phyloP scores from a whole-genome alignment of 495 filamentous ascomycete genomes.

The Xanthoparmelia taractica region DNA sequence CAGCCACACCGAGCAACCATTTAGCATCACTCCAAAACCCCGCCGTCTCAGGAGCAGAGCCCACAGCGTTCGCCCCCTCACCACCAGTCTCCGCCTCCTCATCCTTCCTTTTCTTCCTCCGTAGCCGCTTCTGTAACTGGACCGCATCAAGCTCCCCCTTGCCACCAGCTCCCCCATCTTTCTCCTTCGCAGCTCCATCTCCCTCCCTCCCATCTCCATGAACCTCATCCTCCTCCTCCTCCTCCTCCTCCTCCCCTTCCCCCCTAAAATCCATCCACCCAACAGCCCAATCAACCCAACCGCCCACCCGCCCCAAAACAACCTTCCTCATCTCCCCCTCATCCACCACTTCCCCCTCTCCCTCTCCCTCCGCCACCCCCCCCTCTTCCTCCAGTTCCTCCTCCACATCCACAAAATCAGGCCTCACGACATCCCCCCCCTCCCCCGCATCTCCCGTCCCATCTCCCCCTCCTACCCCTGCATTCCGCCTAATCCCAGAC shows the following conservation, averaged over 20 bases:
- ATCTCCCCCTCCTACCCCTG: not conserved
- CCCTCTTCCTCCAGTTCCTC: conserved; percentile 13
- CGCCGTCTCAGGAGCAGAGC: conserved; percentile 10
- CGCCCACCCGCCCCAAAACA: conserved; percentile 23
- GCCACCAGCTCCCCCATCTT: not conserved
- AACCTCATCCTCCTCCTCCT: not conserved
- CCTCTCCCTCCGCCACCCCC: conserved; percentile 10
- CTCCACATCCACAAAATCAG: conserved; percentile 21
- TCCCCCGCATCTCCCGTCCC: conserved; percentile 2
- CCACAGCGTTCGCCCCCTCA: not conserved
- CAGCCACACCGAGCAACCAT: conserved; percentile 20
- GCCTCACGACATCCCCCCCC: conserved; percentile 1
- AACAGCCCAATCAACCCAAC: conserved; percentile 25
- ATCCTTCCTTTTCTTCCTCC: conserved; percentile 8
- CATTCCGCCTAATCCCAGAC: not conserved
- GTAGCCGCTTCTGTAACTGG: conserved; percentile 12
- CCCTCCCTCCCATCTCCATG: too few species aligned
- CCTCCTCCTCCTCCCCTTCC: conserved; percentile 5
- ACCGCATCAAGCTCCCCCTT: conserved; percentile 1
- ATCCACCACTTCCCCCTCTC: conserved; percentile 17
- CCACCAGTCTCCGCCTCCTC: not conserved
- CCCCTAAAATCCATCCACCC: conserved; percentile 25
- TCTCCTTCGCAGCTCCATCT: not conserved
- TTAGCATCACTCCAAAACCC: conserved; percentile 19
- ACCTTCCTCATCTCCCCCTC: conserved; percentile 25